Base-by-base conservation (phyloP, 352 stramenopile genomes). In the Phytopythium aichiense region DNA sequence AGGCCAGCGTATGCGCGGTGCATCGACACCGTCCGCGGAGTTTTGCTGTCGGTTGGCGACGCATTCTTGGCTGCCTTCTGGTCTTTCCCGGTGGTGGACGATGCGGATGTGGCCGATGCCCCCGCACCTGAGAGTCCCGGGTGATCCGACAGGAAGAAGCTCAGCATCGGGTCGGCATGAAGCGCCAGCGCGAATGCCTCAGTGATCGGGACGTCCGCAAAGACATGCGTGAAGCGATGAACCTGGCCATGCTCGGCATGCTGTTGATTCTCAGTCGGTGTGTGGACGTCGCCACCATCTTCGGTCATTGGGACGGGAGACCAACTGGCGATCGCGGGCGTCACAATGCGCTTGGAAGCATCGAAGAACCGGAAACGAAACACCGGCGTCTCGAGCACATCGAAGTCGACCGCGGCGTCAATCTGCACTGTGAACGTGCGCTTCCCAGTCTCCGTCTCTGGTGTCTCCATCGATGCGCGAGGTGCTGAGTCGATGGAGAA, bases 301-400 rank as follows among this genome's bases (percentile, higher is more conserved):
- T 42, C 23, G 12, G 40, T 16, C 2, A 11, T 22, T 52, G 38
- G 55, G 42, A 38, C 40, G 11, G 20, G 6, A 18, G 38, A 7
- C 55, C 55, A 60, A 16, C 23, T 60, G 2, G 55, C 12, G 20
- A 89, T 64, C 7, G 65, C 48, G 6, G 69, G 65, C 9, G 81
- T 93, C 33, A 81, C 68, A 13, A 52, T 13, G 64, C 80, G 81
- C 48, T 81, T 90, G 7, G 64, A 71, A 35, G 77, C 78, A 33
- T 93, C 84, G 1, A 93, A 58, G 54, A 90, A 91, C 7, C 76
- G 74, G 51, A 88, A 93, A 25, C 84, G 79, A 50, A 93, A 90
- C 6, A 64, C 75, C 31, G 84, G 76, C 0, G 78, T 65, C 31
- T 80, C 66, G 40, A 87, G 83, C 12, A 60, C 67, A 1, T 71